A percentile compares a stretch with the other conserved stretches of the same genome.
Conservation (phyloP, 306 rosid species). For the Vigna radiata region DNA sequence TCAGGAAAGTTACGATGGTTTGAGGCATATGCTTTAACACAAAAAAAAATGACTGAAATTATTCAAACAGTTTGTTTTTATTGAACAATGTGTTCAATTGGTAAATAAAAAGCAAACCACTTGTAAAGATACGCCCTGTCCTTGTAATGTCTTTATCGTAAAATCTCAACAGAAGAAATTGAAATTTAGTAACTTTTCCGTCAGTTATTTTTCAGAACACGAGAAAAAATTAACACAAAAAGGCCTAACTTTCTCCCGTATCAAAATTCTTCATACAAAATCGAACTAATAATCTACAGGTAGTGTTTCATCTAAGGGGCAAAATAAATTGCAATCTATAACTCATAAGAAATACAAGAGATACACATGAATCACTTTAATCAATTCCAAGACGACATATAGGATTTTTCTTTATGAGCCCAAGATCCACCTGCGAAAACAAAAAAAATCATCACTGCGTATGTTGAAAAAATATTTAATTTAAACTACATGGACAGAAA, state of each 20-base stretch:
- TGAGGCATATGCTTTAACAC: not conserved
- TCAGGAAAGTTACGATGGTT: not conserved
- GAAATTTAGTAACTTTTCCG: not conserved
- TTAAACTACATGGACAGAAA: not conserved
- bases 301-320: not conserved
- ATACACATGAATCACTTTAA: conserved; percentile 17
- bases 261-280: conserved; percentile 27
- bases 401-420: conserved; percentile 83
- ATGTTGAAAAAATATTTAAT: not conserved
- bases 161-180: conserved; percentile 5
- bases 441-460: not conserved
- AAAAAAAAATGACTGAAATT: too few relatives aligned
- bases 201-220: not conserved
- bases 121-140: not conserved
- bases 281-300: conserved; percentile 30
- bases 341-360: conserved; percentile 7
- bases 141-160: not conserved
- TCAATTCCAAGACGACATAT: conserved; percentile 83
- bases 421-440: conserved; percentile 79
- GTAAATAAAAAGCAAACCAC: not conserved
- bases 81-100: not conserved
- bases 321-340: not conserved
- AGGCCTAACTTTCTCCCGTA: not conserved
- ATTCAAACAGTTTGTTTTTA: too few relatives aligned
- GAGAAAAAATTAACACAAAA: conserved; percentile 13